Percentiles rank a stretch among this genome's conserved stretches.
Evolutionary conservation across 306 rosid genomes (phyloP).

Genomic region (Dalbergia cultrata): DNA sequence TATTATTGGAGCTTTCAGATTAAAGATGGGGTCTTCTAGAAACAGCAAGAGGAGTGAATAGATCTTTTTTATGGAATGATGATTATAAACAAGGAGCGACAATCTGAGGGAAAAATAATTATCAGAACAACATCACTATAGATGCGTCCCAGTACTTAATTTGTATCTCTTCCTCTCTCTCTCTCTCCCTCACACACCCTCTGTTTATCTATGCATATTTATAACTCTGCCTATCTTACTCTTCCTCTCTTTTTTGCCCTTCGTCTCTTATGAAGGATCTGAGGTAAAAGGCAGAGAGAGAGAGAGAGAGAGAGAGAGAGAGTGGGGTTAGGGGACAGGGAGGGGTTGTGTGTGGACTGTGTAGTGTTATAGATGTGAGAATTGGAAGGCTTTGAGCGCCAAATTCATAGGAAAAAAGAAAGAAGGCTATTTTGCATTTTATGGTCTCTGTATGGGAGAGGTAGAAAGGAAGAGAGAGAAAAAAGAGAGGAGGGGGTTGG

Average conservation of each 20-base stretch:
- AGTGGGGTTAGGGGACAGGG: slow-evolving; percentile 33
- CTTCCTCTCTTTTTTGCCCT: slow-evolving; percentile 25
- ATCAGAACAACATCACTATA: slow-evolving; percentile 45
- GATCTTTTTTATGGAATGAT: slow-evolving; percentile 37
- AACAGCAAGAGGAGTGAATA: slow-evolving; percentile 21
- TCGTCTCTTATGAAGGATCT: slow-evolving; percentile 64
- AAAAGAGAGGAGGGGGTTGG: slow-evolving; percentile 3
- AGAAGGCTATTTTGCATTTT: slow-evolving; percentile 48
- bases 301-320: slow-evolving; percentile 42
- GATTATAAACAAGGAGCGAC: slow-evolving; percentile 33
- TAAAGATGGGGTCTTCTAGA: slow-evolving; percentile 40
- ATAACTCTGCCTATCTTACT: background rate
- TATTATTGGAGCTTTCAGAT: slow-evolving; percentile 20
- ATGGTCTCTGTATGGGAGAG: background rate
- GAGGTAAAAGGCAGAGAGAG: slow-evolving; percentile 55
- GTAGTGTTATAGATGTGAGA: slow-evolving; percentile 29
- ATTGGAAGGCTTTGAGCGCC: slow-evolving; percentile 53
- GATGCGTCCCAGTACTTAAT: slow-evolving; percentile 23
- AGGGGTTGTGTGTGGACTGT: background rate
- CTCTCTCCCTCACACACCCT: slow-evolving; percentile 25
- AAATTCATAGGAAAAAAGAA: slow-evolving; percentile 45
- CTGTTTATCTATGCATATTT: no score
- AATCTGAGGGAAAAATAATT: slow-evolving; percentile 37
- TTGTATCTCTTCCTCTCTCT: slow-evolving; percentile 8
- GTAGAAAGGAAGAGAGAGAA: background rate